Percentiles rank a stretch among this genome's conserved stretches.
phyloP scores from a whole-genome alignment of 2,329 filamentous ascomycete genomes.

The Emmonsiellopsis sp. region DNA sequence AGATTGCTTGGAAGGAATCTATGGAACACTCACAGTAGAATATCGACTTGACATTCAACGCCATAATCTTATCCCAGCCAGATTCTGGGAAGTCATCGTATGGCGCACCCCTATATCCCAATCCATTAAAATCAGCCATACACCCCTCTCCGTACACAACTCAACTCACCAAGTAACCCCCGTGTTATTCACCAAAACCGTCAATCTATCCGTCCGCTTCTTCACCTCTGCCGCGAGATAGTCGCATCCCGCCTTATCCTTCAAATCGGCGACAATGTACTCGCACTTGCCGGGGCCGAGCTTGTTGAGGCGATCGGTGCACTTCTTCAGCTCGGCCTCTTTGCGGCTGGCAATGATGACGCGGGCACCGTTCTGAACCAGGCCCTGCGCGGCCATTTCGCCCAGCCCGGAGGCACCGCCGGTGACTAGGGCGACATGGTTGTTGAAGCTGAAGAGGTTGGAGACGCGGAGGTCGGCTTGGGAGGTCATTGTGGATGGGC shows the following conservation, averaged over 20 bases:
- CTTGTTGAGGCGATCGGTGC: constrained; percentile 26
- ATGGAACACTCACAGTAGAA: constrained; percentile 23
- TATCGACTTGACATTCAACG: constrained; percentile 36
- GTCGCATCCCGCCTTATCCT: constrained; percentile 31
- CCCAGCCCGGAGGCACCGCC: constrained; percentile 30
- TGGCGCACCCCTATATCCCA: constrained; percentile 29
- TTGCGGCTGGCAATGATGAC: constrained; percentile 37
- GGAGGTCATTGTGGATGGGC: neutral
- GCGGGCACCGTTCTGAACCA: constrained; percentile 33
- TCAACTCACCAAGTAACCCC: constrained; percentile 26
- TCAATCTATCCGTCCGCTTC: constrained; percentile 28
- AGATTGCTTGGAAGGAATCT: neutral
- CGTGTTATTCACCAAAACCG: constrained; percentile 33
- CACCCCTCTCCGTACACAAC: no score
- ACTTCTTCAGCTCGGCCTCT: constrained; percentile 30
- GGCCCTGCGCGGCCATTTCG: constrained; percentile 37
- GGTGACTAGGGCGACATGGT: constrained; percentile 27
- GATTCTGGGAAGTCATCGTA: constrained; percentile 42
- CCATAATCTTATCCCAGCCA: constrained; percentile 43
- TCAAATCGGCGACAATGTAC: constrained; percentile 34
- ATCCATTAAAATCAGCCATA: neutral
- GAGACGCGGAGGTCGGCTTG: constrained; percentile 22
- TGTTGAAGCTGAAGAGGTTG: constrained; percentile 26
- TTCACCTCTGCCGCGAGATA: constrained; percentile 28
- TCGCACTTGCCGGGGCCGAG: constrained; percentile 33